Evolutionary conservation across 2,329 filamentous ascomycete species (phyloP).

Genomic region (Trichoderma simmonsii): DNA sequence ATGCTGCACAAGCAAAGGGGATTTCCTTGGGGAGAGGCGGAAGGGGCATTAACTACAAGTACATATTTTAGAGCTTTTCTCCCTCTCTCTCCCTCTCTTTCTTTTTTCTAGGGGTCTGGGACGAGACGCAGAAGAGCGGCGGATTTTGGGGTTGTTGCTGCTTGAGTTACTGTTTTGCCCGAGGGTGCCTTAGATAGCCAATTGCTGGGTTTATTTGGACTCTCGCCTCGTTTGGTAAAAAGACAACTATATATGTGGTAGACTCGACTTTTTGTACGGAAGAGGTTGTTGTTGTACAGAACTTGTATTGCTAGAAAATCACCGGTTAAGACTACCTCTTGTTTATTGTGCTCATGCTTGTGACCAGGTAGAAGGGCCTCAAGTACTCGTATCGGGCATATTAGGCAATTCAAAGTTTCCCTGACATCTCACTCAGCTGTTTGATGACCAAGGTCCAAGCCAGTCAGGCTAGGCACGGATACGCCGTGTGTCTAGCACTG

Average conservation of each 20-base stretch:
- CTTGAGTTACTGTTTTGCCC: not conserved
- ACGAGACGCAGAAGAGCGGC: not conserved
- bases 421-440: not conserved
- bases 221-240: not conserved
- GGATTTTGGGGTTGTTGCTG: not conserved
- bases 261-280: not conserved
- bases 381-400: not conserved
- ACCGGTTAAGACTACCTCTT: not conserved
- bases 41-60: not conserved
- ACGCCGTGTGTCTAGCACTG: not conserved
- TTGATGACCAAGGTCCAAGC: not conserved
- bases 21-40: not conserved
- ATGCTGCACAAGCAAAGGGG: conserved; percentile 17
- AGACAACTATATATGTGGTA: not conserved
- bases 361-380: not conserved
- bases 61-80: conserved; percentile 6
- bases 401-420: not conserved
- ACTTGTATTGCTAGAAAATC: not conserved
- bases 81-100: not conserved
- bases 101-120: not conserved
- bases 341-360: not conserved
- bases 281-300: not conserved
- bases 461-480: not conserved
- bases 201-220: not conserved
- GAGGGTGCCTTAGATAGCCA: not conserved